A percentile compares a stretch with the other conserved stretches of the same genome.
These are phyloP conservation scores for Glycine latifolia DNA, from an alignment of 306 rosid genomes.

Conservation along the genomic window DNA sequence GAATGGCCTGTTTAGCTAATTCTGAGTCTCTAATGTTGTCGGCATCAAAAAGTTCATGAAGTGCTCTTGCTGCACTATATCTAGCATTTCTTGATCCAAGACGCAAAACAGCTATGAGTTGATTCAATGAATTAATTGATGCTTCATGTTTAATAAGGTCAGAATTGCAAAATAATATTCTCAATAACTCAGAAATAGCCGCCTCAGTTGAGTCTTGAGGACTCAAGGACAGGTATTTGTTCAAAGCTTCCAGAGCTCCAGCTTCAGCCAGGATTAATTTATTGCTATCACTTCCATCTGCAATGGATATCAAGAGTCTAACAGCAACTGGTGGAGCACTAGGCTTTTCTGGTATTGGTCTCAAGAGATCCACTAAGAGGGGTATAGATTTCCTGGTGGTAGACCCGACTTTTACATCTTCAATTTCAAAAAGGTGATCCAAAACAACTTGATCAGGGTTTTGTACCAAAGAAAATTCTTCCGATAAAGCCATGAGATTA, in stretches of 20 bases:
- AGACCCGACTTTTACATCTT: slow-evolving; percentile 87
- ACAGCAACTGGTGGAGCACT: slow-evolving; percentile 94
- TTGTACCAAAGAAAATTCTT: slow-evolving; percentile 78
- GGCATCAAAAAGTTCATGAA: slow-evolving; percentile 78
- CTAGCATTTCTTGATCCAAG: slow-evolving; percentile 97
- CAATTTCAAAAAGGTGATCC: slow-evolving; percentile 83
- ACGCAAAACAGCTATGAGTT: slow-evolving; percentile 93
- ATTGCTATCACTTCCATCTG: slow-evolving; percentile 87
- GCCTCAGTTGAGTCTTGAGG: slow-evolving; percentile 97
- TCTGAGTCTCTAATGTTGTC: slow-evolving; percentile 79
- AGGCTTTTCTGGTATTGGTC: slow-evolving; percentile 94
- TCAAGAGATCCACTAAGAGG: slow-evolving; percentile 91
- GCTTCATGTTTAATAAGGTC: slow-evolving; percentile 88
- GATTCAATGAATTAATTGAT: slow-evolving; percentile 80
- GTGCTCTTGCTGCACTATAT: slow-evolving; percentile 91
- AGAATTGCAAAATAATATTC: slow-evolving; percentile 83
- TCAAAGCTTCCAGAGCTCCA: slow-evolving; percentile 94
- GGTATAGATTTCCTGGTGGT: slow-evolving; percentile 89
- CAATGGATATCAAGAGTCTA: slow-evolving; percentile 82
- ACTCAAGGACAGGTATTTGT: slow-evolving; percentile 94
- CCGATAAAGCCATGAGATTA: slow-evolving; percentile 73
- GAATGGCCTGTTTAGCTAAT: slow-evolving; percentile 82
- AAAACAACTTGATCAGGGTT: slow-evolving; percentile 93
- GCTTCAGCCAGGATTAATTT: slow-evolving; percentile 92
- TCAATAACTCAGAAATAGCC: slow-evolving; percentile 76